Evolutionary conservation across 371 early-diverging fungal species (phyloP).

Genomic region (Mucor saturninus): DNA sequence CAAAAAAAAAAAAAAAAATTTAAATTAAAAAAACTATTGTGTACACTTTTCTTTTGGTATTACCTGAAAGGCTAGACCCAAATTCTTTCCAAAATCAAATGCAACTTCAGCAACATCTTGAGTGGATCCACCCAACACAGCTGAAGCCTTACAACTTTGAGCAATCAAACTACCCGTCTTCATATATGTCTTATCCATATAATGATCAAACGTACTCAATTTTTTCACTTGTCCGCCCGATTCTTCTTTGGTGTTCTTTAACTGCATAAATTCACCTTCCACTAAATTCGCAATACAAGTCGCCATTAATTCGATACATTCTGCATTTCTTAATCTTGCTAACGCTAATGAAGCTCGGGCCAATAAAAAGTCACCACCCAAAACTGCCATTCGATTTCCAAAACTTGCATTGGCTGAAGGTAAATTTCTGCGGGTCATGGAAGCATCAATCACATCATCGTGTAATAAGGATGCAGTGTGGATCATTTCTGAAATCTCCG

Average conservation of each 20-base stretch:
- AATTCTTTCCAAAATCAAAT: conserved; percentile 83
- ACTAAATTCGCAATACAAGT: conserved; percentile 93
- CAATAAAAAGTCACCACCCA: conserved; percentile 94
- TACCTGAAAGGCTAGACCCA: conserved; percentile 95
- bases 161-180: conserved; percentile 96
- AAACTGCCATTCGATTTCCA: conserved; percentile 97
- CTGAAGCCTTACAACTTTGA: conserved; percentile 88
- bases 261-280: conserved; percentile 97
- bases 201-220: conserved; percentile 64
- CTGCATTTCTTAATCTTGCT: conserved; percentile 84
- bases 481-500: conserved; percentile 97
- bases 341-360: conserved; percentile 92
- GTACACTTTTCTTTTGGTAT: not conserved
- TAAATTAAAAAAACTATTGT: no score
- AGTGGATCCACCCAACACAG: conserved; percentile 83
- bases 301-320: conserved; percentile 92
- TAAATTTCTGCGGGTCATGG: conserved; percentile 67
- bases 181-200: conserved; percentile 92
- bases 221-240: conserved; percentile 29
- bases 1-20: not conserved
- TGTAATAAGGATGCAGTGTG: conserved; percentile 95
- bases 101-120: conserved; percentile 74
- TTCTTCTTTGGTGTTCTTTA: conserved; percentile 69
- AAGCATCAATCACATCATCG: conserved; percentile 92
- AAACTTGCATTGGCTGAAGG: conserved; percentile 83